Percentiles rank a stretch among this genome's conserved stretches.
Evolutionary conservation across 2,329 filamentous ascomycete genomes (phyloP).

Genomic region (Trichoderma brevicompactum): DNA sequence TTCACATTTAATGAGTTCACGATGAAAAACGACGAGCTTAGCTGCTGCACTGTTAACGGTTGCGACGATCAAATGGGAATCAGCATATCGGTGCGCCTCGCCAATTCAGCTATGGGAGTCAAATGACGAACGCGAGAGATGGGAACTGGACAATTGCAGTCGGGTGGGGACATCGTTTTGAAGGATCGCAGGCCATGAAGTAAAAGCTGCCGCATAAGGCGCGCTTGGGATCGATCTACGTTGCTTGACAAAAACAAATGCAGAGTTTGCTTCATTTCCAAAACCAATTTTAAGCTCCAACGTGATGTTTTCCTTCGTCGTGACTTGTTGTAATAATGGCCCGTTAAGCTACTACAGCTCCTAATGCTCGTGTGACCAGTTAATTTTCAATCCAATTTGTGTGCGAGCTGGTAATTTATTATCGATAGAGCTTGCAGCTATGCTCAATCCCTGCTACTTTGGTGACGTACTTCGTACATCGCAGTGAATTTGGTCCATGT

Average conservation of each 20-base stretch:
- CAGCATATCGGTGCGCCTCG: conserved; percentile 23
- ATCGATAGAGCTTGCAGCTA: conserved; percentile 28
- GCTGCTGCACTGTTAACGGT: conserved; percentile 31
- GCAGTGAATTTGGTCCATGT: background rate
- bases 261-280: conserved; percentile 35
- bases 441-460: conserved; percentile 10
- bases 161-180: conserved; percentile 39
- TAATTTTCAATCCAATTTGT: conserved; percentile 15
- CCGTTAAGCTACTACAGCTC: background rate
- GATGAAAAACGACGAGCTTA: conserved; percentile 36
- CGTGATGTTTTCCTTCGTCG: conserved; percentile 2
- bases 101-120: conserved; percentile 31
- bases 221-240: conserved; percentile 35
- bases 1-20: conserved; percentile 45
- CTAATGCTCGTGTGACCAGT: conserved; percentile 13
- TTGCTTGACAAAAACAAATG: conserved; percentile 37
- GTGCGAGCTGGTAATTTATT: conserved; percentile 10
- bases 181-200: conserved; percentile 36
- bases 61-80: conserved; percentile 14
- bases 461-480: conserved; percentile 27
- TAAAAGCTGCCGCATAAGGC: conserved; percentile 37
- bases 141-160: conserved; percentile 41
- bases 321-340: background rate
- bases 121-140: conserved; percentile 41
- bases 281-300: background rate